A percentile compares a stretch with the other conserved stretches of the same genome.
Evolutionary conservation across 192 early-diverging fungal genomes (phyloP).

Genomic region (Coemansia sp.): DNA sequence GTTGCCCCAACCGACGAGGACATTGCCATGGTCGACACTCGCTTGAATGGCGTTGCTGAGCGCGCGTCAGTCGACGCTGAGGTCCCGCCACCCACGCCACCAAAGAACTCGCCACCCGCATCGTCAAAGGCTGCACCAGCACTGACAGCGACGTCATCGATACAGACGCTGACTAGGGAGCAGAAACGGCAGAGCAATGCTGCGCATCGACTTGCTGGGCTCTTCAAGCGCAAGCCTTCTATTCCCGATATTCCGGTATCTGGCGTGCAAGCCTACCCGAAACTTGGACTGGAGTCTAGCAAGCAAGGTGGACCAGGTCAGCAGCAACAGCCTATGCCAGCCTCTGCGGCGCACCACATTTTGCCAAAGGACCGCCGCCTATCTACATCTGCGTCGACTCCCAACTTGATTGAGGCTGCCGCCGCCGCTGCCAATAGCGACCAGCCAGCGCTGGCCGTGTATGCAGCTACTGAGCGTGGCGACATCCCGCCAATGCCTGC

Average conservation of each 20-base stretch:
- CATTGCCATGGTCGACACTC: conserved; percentile 1
- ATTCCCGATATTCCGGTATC: conserved; percentile 45
- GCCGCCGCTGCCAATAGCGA: conserved; percentile 44
- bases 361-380: conserved; percentile 40
- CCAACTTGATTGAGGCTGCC: conserved; percentile 45
- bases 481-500: conserved; percentile 53
- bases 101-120: conserved; percentile 31
- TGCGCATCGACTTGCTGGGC: conserved; percentile 36
- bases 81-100: conserved; percentile 31
- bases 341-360: neutral
- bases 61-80: neutral
- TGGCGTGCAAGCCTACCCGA: conserved; percentile 11
- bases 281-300: conserved; percentile 6
- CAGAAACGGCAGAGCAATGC: conserved; percentile 54
- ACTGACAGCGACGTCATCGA: neutral
- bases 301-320: neutral
- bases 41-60: neutral
- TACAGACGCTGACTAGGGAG: conserved; percentile 32
- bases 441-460: conserved; percentile 42
- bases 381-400: conserved; percentile 50
- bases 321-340: conserved; percentile 13
- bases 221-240: conserved; percentile 51
- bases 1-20: conserved; percentile 12
- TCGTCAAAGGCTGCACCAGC: conserved; percentile 5
- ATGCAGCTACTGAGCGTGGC: conserved; percentile 46